Evolutionary conservation across 2,329 filamentous ascomycete genomes (phyloP), one percentile per base, ranked within the genome.

Genomic region (Phialophora macrospora): DNA sequence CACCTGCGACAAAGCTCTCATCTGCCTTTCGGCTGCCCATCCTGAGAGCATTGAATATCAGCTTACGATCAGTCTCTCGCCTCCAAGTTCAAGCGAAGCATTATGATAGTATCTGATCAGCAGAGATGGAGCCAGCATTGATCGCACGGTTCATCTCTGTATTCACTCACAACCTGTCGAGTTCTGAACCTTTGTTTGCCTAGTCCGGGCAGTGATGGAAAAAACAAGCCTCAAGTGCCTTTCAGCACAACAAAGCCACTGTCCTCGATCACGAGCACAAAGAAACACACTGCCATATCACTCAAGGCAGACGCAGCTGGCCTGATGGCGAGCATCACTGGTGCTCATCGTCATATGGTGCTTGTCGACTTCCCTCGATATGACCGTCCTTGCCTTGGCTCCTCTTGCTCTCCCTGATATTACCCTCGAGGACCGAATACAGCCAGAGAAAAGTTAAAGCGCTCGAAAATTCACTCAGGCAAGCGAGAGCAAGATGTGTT

Each of bases 401-500:
- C n/a, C 48, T 51, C 8, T 22, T 51, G 24, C 14, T 26, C 17
- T 20, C 24, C 48, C 9, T 51, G 22, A 28, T 58, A 20, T 8
- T 22, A 62, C 12, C n/a, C 30, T 28, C 8, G 22, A 24, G 9
- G 9, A 26, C 48, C 26, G 2, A 20, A 24, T 3, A 14, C 22
- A 55, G n/a, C 11, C n/a, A 38, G n/a, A 55, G 28, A 22, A 30
- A 4, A 34, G 2, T 14, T 14, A 12, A 38, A 41, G 17, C 24
- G 11, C n/a, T 41, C 32, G 14, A 14, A 14, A 30, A 1, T 12
- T 20, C 24, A 61, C 12, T 11, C 5, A 17, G 55, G 24, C 5
- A 9, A 26, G 41, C 11, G n/a, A 20, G 9, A 17, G 20, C 30
- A 20, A 46, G 14, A 71, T 69, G 68, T 71, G 70, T 66, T 70